Percentiles rank a stretch among this genome's conserved stretches.
These are phyloP conservation scores for Straminergon stramineum DNA, from an alignment of 225 moss, liverwort and hornwort genomes.

Conservation along the genomic window DNA sequence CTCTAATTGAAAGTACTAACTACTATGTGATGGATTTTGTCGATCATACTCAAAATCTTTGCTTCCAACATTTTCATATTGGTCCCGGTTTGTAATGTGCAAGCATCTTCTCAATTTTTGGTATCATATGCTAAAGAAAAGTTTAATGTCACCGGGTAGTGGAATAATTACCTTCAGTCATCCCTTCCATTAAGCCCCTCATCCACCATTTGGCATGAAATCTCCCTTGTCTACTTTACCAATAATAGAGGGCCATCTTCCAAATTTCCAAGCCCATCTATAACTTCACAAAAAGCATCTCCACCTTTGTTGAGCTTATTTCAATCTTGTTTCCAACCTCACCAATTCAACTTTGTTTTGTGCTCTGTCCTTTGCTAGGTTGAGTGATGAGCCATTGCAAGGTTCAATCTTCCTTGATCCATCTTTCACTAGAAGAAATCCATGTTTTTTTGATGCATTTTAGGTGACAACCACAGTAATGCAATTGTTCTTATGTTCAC, in stretches of 20 bases:
- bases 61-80: neutral
- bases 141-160: fast-evolving
- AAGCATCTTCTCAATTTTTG: neutral
- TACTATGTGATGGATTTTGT: neutral
- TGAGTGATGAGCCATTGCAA: neutral
- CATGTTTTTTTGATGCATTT: too few relatives aligned
- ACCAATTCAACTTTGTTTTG: neutral
- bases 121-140: fast-evolving
- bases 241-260: neutral
- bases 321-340: neutral
- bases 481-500: too few relatives aligned
- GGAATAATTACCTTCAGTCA: neutral
- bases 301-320: fast-evolving
- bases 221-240: too few relatives aligned
- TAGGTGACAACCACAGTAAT: too few relatives aligned
- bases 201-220: neutral
- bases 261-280: neutral
- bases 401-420: too few relatives aligned
- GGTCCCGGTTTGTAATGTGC: fast-evolving
- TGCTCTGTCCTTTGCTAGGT: fast-evolving
- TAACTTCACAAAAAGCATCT: neutral
- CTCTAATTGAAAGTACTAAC: neutral
- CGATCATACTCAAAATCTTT: neutral
- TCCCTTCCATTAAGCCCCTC: neutral
- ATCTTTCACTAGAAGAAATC: too few relatives aligned